Evolutionary conservation across 176 grass and related monocot genomes (phyloP).

Genomic region (Aegilops longissima): DNA sequence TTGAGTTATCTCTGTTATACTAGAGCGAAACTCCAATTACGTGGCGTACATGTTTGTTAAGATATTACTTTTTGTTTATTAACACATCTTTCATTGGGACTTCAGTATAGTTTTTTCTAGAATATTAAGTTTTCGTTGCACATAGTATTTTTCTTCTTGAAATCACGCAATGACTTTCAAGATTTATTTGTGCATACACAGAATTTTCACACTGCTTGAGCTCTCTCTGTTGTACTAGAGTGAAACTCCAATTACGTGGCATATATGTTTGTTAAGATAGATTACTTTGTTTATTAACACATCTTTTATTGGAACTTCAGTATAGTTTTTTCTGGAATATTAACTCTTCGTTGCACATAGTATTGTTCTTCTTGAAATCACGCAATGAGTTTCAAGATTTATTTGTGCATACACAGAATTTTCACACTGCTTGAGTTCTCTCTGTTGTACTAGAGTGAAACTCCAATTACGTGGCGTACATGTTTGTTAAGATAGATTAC

Average conservation of each 20-base stretch:
- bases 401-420: conserved; percentile 39
- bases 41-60: too few relatives aligned
- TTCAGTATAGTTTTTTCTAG: not conserved
- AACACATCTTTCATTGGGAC: not conserved
- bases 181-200: conserved; percentile 46
- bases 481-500: not conserved
- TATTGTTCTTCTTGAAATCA: conserved; percentile 26
- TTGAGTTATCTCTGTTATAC: too few relatives aligned
- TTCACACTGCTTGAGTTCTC: conserved; percentile 54
- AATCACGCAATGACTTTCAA: conserved; percentile 18
- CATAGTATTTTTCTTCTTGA: conserved; percentile 43
- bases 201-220: conserved; percentile 45
- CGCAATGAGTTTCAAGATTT: conserved; percentile 33
- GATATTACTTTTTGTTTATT: not conserved
- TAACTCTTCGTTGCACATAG: conserved; percentile 30
- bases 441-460: conserved; percentile 33
- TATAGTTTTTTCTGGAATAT: not conserved
- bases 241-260: conserved; percentile 18
- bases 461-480: conserved; percentile 32
- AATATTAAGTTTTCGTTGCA: conserved; percentile 28
- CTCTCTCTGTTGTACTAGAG: not conserved
- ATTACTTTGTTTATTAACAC: not conserved
- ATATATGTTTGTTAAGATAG: not conserved
- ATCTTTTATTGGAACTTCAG: not conserved
- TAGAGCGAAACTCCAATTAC: too few relatives aligned